Evolutionary conservation across 2,329 filamentous ascomycete species (phyloP).

Genomic region (Diaporthe longicolla): DNA sequence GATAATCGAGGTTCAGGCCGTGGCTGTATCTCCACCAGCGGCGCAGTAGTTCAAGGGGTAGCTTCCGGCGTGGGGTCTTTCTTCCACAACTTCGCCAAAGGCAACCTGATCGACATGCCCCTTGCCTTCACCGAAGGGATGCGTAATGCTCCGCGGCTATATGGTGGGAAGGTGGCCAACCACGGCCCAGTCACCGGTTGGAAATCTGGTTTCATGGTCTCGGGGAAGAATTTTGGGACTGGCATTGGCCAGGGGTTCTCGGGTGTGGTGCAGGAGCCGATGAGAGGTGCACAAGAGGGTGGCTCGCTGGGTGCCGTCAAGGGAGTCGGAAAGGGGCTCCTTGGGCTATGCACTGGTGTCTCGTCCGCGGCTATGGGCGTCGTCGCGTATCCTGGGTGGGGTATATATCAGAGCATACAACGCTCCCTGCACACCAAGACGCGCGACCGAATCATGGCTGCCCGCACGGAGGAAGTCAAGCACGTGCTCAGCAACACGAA

Average conservation of each 20-base stretch:
- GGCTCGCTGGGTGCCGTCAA: background rate
- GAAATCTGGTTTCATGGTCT: slow-evolving; percentile 3
- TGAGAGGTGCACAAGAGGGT: background rate
- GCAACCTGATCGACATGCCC: slow-evolving; percentile 3
- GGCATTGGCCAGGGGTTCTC: slow-evolving; percentile 1
- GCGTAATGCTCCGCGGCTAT: slow-evolving; percentile 1
- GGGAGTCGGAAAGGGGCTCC: background rate
- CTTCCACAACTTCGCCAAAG: slow-evolving; percentile 16
- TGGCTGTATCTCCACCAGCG: background rate
- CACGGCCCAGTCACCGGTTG: background rate
- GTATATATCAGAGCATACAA: slow-evolving; percentile 12
- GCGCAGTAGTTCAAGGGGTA: background rate
- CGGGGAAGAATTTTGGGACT: background rate
- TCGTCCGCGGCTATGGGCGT: slow-evolving; percentile 2
- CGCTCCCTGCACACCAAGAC: slow-evolving; percentile 12
- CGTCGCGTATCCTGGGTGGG: slow-evolving; percentile 11
- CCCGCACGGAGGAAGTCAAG: background rate
- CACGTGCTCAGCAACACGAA: background rate
- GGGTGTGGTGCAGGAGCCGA: slow-evolving; percentile 8
- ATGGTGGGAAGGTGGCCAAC: background rate
- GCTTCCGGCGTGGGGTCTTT: background rate
- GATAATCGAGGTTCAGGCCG: background rate
- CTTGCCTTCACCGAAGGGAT: slow-evolving; percentile 9
- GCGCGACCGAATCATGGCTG: slow-evolving; percentile 1
- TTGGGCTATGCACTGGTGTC: background rate